phyloP scores from a whole-genome alignment of 371 early-diverging fungal genomes.

The Lichtheimia hyalospora region DNA sequence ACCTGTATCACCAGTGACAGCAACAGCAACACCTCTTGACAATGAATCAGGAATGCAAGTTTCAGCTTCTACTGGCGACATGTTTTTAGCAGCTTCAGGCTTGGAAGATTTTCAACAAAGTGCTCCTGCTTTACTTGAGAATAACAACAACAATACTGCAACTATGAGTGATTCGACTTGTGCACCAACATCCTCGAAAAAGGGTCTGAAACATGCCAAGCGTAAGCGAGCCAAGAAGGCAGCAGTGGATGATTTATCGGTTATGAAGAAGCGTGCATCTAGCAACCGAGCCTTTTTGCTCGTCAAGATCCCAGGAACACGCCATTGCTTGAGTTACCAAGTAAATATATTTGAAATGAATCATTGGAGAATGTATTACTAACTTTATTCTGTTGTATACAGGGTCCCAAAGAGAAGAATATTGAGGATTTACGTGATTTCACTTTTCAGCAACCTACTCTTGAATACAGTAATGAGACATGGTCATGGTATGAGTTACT shows the following conservation, averaged over 20 bases:
- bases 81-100: neutral
- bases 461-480: conserved; percentile 76
- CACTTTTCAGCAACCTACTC: conserved; percentile 67
- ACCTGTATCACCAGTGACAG: conserved; percentile 1
- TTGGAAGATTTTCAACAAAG: neutral
- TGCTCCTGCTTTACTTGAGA: neutral
- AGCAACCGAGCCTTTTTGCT: conserved; percentile 73
- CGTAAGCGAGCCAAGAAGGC: conserved; percentile 16
- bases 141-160: neutral
- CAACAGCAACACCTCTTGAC: neutral
- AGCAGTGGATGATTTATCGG: conserved; percentile 37
- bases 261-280: conserved; percentile 72
- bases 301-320: conserved; percentile 69
- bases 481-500: conserved; percentile 76
- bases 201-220: conserved; percentile 11
- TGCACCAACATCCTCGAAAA: conserved; percentile 4
- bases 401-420: conserved; percentile 71
- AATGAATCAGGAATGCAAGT: neutral
- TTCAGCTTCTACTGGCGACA: conserved; percentile 3
- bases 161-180: neutral
- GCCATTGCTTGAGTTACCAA: conserved; percentile 69
- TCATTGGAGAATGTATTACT: neutral
- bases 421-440: conserved; percentile 73
- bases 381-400: neutral
- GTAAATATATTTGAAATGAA: conserved; percentile 33